Base-by-base conservation (phyloP, 129 eudicot genomes). In the Pittosporum tobira region DNA sequence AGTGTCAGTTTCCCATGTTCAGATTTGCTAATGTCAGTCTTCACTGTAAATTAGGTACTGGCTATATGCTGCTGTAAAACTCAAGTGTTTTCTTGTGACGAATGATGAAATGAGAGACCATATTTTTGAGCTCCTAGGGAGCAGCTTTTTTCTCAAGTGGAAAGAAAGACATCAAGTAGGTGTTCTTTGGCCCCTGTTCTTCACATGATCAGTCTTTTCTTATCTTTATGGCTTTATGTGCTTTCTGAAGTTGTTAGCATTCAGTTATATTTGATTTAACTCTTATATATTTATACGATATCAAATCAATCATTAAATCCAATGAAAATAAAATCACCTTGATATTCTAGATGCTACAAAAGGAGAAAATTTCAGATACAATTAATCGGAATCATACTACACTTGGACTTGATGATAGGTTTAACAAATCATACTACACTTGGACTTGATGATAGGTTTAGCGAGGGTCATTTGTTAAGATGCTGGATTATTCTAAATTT, bases 81-180 rank as follows among this genome's bases (percentile, higher is more conserved):
- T 83, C 22, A 83, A 83, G 75, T 86, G 98, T 69, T 71, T 81
- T 75, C 84, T 91, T 70, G 90, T 91, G 75, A 86, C 98, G 21
- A 91, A 91, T 72, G 98, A 91, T 72, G 88, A 91, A 72, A 91
- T 91, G 98, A 82, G 98, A 50, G 98, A 91, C 72, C 98, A 91
- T 66, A 91, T 91, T 60, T 91, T 91, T 79, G 98, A 91, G 69
- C 98, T 91, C 57, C 60, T 91, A 22, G 98, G 98, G 24, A 70
- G 90, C 76, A 79, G 71, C 59, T 80, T 87, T 66, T 86, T 91
- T 69, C 74, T 74, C 52, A 77, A 75, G 80, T 91, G 98, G 98
- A 91, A 86, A 66, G 98, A 87, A 74, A 78, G 94, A 69, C 98
- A 91, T 72, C 98, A 84, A 75, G 96, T 88, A 62, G 53, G 59